Percentiles rank a stretch among this genome's conserved stretches.
These are phyloP conservation scores for Ganoderma boninense DNA, from an alignment of 1,284 basidiomycete genomes.

Conservation along the genomic window DNA sequence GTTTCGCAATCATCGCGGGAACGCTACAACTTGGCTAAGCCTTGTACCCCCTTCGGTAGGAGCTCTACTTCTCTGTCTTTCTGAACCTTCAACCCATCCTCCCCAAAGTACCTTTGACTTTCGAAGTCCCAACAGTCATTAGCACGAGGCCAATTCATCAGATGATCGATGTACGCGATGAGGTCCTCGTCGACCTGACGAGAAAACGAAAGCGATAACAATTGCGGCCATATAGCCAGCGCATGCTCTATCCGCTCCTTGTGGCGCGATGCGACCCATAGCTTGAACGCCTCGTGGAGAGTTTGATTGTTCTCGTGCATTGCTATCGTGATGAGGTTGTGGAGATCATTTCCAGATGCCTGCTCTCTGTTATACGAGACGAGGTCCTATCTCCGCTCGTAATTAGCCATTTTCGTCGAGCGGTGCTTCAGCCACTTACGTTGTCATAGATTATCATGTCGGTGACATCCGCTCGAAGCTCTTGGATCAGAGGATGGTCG, in stretches of 20 bases:
- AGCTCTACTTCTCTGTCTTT: constrained; percentile 19
- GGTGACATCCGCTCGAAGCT: constrained; percentile 32
- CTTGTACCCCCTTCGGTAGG: constrained; percentile 13
- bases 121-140: constrained; percentile 39
- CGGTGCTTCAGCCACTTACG: constrained; percentile 34
- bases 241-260: constrained; percentile 12
- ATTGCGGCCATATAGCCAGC: constrained; percentile 19
- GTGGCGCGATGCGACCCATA: constrained; percentile 15
- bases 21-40: too few relatives aligned
- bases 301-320: constrained; percentile 33
- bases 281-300: not conserved
- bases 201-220: constrained; percentile 12
- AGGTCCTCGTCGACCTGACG: constrained; percentile 10
- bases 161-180: constrained; percentile 12
- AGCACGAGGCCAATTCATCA: constrained; percentile 20
- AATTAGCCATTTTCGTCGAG: constrained; percentile 5
- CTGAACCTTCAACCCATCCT: constrained; percentile 33
- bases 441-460: constrained; percentile 42
- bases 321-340: constrained; percentile 33
- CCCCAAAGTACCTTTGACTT: constrained; percentile 39
- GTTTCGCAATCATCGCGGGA: too few relatives aligned
- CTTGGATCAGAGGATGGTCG: constrained; percentile 43
- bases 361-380: constrained; percentile 30
- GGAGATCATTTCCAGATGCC: not conserved
- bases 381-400: constrained; percentile 32